These are phyloP conservation scores for Botrytis paeoniae DNA, from an alignment of 2,329 filamentous ascomycete genomes.

Conservation along the genomic window DNA sequence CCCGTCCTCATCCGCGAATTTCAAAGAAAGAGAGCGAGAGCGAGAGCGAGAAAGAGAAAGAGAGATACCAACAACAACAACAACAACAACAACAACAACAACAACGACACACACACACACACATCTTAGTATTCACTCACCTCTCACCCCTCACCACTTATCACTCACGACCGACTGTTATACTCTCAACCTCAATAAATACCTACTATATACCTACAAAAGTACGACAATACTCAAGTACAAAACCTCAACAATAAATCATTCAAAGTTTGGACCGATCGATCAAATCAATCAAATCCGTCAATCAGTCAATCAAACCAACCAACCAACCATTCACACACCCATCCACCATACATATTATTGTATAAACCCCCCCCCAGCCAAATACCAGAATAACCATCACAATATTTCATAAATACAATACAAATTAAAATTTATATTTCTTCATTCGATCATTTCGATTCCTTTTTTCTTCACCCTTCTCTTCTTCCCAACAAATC, in stretches of 20 bases:
- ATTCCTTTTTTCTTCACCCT: not conserved
- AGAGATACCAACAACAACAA: not conserved
- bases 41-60: not conserved
- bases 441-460: not conserved
- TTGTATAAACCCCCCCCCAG: not conserved
- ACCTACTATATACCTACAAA: not conserved
- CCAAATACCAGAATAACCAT: not conserved
- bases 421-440: not conserved
- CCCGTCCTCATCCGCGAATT: slow-evolving; percentile 4
- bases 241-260: not conserved
- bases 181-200: not conserved
- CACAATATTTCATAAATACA: not conserved
- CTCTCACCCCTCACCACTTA: not conserved
- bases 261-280: not conserved
- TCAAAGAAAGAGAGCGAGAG: not conserved
- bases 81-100: too few relatives aligned
- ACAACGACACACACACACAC: not conserved
- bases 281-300: not conserved
- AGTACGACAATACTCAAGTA: not conserved
- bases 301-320: not conserved
- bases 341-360: not conserved
- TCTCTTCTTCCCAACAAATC: not conserved
- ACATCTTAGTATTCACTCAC: not conserved
- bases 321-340: too few relatives aligned
- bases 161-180: not conserved